phyloP scores from a whole-genome alignment of 352 stramenopile genomes.

The Phytophthora palmivora region DNA sequence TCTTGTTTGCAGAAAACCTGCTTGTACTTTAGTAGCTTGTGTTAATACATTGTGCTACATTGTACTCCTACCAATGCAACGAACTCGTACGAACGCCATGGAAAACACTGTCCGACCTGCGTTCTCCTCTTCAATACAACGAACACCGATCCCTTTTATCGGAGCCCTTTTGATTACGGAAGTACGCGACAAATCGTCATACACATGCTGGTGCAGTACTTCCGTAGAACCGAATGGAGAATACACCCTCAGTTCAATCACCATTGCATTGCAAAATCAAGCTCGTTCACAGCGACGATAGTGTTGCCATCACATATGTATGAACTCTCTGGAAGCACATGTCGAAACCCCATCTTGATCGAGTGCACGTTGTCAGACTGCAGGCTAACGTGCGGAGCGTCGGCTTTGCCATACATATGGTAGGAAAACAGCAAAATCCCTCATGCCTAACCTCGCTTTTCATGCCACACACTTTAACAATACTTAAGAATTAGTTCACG shows the following conservation, averaged over 20 bases:
- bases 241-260: background rate
- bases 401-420: background rate
- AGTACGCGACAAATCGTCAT: background rate
- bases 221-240: slow-evolving; percentile 15
- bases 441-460: slow-evolving; percentile 7
- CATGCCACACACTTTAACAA: slow-evolving; percentile 5
- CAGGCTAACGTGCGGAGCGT: slow-evolving; percentile 8
- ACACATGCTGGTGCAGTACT: background rate
- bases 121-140: slow-evolving; percentile 8
- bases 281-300: background rate
- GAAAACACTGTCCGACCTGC: background rate
- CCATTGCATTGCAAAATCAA: background rate
- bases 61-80: too few species aligned
- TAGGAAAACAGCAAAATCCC: slow-evolving; percentile 1
- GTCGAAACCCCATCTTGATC: slow-evolving; percentile 9
- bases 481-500: too few species aligned
- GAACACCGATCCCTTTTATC: too few species aligned
- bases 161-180: slow-evolving; percentile 5
- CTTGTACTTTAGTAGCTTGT: too few species aligned
- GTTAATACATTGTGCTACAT: too few species aligned
- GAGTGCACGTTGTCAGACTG: slow-evolving; percentile 1
- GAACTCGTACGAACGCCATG: slow-evolving; percentile 6
- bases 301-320: background rate
- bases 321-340: slow-evolving; percentile 19
- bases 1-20: too few species aligned